Percentiles rank a stretch among this genome's conserved stretches.
phyloP scores from a whole-genome alignment of 73 alveolate genomes.

The Effrenium voratum region DNA sequence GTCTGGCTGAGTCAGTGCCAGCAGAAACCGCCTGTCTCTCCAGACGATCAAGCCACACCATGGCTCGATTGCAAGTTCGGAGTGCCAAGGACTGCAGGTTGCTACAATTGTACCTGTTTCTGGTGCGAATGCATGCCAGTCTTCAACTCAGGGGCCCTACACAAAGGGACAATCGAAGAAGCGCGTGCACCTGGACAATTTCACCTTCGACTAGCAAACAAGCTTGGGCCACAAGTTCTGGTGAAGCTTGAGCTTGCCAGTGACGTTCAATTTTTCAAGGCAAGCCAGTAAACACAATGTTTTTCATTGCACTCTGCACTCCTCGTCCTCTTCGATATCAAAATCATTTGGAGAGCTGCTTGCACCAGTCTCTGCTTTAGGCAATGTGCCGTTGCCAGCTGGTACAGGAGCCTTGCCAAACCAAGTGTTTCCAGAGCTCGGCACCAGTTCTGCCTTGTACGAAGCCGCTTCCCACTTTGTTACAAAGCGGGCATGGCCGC shows the following conservation, averaged over 20 bases:
- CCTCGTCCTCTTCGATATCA: slow-evolving; percentile 56
- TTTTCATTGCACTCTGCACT: slow-evolving; percentile 59
- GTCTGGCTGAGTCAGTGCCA: neutral
- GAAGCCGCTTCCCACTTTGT: slow-evolving; percentile 61
- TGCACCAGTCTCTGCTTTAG: neutral
- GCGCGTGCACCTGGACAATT: too few relatives aligned
- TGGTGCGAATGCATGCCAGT: too few relatives aligned
- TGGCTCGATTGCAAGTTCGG: too few relatives aligned
- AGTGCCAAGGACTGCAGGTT: too few relatives aligned
- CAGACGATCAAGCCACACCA: neutral
- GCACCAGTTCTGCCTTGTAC: slow-evolving; percentile 44
- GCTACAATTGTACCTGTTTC: too few relatives aligned
- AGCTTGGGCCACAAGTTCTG: too few relatives aligned
- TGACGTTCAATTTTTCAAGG: too few relatives aligned
- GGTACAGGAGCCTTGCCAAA: slow-evolving; percentile 25
- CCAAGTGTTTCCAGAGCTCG: slow-evolving; percentile 9
- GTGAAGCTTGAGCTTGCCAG: too few relatives aligned
- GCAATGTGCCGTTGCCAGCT: neutral
- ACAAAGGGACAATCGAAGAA: too few relatives aligned
- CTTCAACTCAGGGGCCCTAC: too few relatives aligned
- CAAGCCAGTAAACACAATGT: too few relatives aligned
- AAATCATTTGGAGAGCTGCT: neutral
- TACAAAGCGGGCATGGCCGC: slow-evolving; percentile 27
- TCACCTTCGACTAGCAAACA: too few relatives aligned
- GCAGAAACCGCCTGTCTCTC: slow-evolving; percentile 34